Percentiles rank a stretch among this genome's conserved stretches.
Evolutionary conservation across 306 rosid species (phyloP).

Genomic region (Geum urbanum): DNA sequence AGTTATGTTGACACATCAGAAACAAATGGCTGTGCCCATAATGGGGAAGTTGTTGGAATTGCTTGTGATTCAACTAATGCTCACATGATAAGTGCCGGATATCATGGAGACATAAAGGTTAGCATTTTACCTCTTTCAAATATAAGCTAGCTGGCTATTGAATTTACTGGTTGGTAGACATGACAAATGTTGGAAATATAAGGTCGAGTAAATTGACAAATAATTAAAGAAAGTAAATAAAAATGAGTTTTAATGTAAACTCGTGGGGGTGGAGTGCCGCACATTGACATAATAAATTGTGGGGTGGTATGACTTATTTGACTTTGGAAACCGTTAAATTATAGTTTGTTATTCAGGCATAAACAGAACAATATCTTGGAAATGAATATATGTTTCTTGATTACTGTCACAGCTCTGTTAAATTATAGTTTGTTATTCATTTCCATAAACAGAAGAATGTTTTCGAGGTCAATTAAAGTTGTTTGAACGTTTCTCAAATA

Average conservation of each 20-base stretch:
- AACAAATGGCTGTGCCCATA: slow-evolving; percentile 63
- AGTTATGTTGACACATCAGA: slow-evolving; percentile 58
- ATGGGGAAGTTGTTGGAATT: slow-evolving; percentile 87
- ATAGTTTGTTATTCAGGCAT: too few relatives aligned
- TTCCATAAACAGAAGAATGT: neutral
- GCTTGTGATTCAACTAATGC: slow-evolving; percentile 95
- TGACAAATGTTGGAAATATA: neutral
- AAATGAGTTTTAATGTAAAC: neutral
- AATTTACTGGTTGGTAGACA: neutral
- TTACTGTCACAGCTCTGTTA: too few relatives aligned
- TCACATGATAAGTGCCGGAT: slow-evolving; percentile 83
- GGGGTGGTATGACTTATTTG: too few relatives aligned
- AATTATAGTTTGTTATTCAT: too few relatives aligned
- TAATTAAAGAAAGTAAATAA: neutral
- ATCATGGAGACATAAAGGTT: slow-evolving; percentile 89
- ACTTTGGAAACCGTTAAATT: too few relatives aligned
- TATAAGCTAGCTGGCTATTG: neutral
- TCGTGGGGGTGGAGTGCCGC: too few relatives aligned
- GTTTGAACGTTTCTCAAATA: slow-evolving; percentile 15
- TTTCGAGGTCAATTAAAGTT: neutral
- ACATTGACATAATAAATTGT: too few relatives aligned
- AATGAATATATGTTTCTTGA: too few relatives aligned
- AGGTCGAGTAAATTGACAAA: neutral
- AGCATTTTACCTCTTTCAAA: slow-evolving; percentile 5
- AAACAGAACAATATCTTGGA: too few relatives aligned